These are phyloP conservation scores for Ophiostoma pallidulum DNA, from an alignment of 2,329 filamentous ascomycete species.

Conservation along the genomic window DNA sequence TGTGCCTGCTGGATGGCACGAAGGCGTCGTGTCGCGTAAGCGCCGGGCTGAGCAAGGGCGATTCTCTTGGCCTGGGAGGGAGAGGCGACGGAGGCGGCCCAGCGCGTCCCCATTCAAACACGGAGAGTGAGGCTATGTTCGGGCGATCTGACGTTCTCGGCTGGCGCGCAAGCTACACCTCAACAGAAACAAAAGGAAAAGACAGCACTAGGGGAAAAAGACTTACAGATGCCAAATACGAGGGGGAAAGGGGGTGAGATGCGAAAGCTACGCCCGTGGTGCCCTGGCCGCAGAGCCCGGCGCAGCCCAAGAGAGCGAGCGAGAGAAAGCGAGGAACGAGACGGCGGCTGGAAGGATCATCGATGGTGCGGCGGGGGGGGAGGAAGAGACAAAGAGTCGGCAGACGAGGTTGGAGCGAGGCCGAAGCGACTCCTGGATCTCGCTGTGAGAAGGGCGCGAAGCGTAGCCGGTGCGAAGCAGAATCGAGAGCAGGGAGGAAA, in stretches of 20 bases:
- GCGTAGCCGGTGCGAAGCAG: not conserved
- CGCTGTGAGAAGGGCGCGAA: not conserved
- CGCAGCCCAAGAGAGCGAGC: not conserved
- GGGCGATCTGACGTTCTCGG: not conserved
- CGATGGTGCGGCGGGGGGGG: not conserved
- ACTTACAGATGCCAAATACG: no score
- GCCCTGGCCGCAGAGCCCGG: constrained; percentile 2
- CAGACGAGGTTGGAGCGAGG: not conserved
- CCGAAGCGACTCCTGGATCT: not conserved
- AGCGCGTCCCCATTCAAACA: not conserved
- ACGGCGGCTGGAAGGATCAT: not conserved
- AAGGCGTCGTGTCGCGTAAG: constrained; percentile 1
- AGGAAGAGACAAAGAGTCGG: not conserved
- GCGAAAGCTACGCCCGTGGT: constrained; percentile 1
- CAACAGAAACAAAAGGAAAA: not conserved
- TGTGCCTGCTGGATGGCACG: not conserved
- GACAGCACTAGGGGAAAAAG: not conserved
- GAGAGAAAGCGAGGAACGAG: not conserved
- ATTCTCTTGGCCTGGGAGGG: constrained; percentile 4
- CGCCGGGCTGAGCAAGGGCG: constrained; percentile 10
- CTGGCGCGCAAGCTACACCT: not conserved
- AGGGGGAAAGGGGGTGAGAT: no score
- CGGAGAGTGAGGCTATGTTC: constrained; percentile 9
- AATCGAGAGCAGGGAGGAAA: constrained; percentile 1
- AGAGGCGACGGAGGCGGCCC: constrained; percentile 1